Evolutionary conservation across 2,329 filamentous ascomycete species (phyloP).

Genomic region (Lizonia empirigonia): DNA sequence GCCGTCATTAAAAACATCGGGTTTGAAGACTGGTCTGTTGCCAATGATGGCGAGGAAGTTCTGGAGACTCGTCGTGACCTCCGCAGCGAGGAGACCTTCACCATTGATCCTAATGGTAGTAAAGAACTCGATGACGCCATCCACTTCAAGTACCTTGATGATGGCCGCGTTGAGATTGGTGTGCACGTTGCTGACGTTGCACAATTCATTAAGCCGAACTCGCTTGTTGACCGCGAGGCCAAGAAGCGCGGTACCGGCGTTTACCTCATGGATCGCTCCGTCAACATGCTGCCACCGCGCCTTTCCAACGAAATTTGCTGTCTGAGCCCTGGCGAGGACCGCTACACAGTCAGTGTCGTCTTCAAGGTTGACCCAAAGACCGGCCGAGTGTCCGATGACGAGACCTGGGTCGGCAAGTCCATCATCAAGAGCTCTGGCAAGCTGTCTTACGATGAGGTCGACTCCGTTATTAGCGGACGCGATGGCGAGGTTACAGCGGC

Average conservation of each 20-base stretch:
- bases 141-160: constrained; percentile 81
- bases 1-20: constrained; percentile 92
- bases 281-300: constrained; percentile 84
- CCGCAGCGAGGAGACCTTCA: constrained; percentile 85
- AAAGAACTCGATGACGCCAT: constrained; percentile 91
- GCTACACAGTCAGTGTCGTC: constrained; percentile 88
- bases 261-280: constrained; percentile 88
- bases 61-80: constrained; percentile 84
- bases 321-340: constrained; percentile 82
- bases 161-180: constrained; percentile 91
- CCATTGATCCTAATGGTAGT: constrained; percentile 86
- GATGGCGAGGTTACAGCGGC: constrained; percentile 69
- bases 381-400: constrained; percentile 78
- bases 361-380: constrained; percentile 86
- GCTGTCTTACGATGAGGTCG: constrained; percentile 82
- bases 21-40: constrained; percentile 87
- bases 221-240: constrained; percentile 92
- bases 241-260: constrained; percentile 98
- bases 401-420: constrained; percentile 92
- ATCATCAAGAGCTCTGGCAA: constrained; percentile 92
- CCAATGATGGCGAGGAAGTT: constrained; percentile 77
- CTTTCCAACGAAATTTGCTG: constrained; percentile 88
- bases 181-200: constrained; percentile 94
- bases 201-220: constrained; percentile 96
- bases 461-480: constrained; percentile 74